Conservation (phyloP, 352 stramenopile genomes). For the Saprolegnia parasitica region DNA sequence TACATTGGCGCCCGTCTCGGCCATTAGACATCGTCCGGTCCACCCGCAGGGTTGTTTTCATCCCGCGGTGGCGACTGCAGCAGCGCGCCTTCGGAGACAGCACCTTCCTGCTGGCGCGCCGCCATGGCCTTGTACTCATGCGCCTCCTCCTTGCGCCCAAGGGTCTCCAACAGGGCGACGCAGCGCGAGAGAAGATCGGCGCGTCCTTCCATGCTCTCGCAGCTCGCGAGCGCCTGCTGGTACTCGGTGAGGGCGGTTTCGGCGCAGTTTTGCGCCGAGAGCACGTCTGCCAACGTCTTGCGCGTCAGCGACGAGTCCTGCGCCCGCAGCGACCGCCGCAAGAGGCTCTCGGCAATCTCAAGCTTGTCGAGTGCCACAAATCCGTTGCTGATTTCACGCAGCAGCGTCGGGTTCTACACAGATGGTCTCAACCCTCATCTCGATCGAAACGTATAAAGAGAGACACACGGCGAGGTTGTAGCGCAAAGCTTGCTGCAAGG, state of each 20-base stretch:
- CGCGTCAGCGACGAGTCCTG: slow-evolving; percentile 71
- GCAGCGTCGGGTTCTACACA: slow-evolving; percentile 52
- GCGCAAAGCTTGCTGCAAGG: slow-evolving; percentile 54
- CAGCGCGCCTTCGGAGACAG: slow-evolving; percentile 3
- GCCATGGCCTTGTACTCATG: slow-evolving; percentile 57
- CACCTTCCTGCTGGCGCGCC: slow-evolving; percentile 30
- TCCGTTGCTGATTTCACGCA: slow-evolving; percentile 74
- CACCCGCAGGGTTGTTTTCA: no score
- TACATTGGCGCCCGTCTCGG: no score
- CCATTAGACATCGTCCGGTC: no score
- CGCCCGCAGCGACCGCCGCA: slow-evolving; percentile 56
- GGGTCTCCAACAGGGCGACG: slow-evolving; percentile 54
- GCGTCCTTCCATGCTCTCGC: slow-evolving; percentile 40
- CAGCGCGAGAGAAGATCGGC: slow-evolving; percentile 54
- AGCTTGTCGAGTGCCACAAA: slow-evolving; percentile 75
- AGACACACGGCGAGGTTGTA: slow-evolving; percentile 33
- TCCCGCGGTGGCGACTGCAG: not conserved
- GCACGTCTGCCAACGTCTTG: slow-evolving; percentile 72
- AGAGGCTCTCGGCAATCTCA: slow-evolving; percentile 60
- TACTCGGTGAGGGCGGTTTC: slow-evolving; percentile 70
- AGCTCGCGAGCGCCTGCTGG: slow-evolving; percentile 47
- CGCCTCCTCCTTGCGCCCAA: slow-evolving; percentile 65
- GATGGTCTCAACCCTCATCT: not conserved
- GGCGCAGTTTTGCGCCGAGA: slow-evolving; percentile 73
- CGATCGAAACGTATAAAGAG: not conserved